phyloP scores from a whole-genome alignment of 495 filamentous ascomycete genomes.

The Xylaria castorea region DNA sequence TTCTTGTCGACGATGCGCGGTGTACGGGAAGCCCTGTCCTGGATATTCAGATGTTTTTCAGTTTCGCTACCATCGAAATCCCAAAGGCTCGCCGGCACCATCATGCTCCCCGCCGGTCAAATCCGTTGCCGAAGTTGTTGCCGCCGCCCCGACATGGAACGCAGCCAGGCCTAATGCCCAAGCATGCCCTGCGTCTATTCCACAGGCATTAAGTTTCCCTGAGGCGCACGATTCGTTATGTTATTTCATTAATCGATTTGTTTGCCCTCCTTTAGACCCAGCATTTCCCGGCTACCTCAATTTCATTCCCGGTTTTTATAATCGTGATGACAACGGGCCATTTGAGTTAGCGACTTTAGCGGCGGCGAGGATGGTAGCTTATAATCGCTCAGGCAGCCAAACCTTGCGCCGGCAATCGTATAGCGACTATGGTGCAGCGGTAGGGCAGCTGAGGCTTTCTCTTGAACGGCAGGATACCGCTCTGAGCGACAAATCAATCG shows the following conservation, averaged over 20 bases:
- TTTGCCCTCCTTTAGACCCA: background rate
- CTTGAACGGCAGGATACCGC: background rate
- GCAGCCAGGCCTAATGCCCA: background rate
- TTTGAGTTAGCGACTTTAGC: background rate
- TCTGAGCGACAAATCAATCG: background rate
- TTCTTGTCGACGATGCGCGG: background rate
- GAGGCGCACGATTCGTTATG: background rate
- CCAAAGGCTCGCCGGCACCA: background rate
- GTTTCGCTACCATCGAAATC: background rate
- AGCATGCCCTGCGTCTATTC: background rate
- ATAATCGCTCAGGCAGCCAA: background rate
- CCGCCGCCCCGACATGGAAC: too few relatives aligned
- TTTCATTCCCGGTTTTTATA: background rate
- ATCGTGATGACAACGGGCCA: background rate
- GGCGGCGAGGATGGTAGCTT: background rate
- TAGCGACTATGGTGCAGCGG: background rate
- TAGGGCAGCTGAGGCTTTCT: background rate
- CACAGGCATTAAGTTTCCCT: background rate
- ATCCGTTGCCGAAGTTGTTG: background rate
- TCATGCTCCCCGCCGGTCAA: background rate
- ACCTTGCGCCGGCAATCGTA: background rate
- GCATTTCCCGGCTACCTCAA: background rate
- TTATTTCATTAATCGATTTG: conserved; percentile 9
- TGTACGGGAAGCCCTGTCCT: conserved; percentile 1
- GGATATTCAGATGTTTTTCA: conserved; percentile 1